These are phyloP conservation scores for Centrapalus pauciflorus DNA, from an alignment of 129 eudicot species.

Conservation along the genomic window DNA sequence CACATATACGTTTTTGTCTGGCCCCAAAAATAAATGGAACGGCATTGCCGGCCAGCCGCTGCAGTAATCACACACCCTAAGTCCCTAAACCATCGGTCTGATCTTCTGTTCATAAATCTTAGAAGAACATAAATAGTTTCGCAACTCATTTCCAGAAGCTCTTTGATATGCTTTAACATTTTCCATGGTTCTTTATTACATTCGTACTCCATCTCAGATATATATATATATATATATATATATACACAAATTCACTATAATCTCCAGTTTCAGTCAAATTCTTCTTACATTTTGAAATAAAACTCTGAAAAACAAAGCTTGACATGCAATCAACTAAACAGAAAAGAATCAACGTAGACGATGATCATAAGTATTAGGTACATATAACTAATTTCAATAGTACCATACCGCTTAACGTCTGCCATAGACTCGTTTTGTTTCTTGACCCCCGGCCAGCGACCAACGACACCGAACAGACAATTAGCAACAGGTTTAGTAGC, in stretches of 20 bases:
- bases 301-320: neutral
- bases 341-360: neutral
- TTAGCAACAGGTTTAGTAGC: slow-evolving; percentile 3
- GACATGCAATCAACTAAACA: slow-evolving; percentile 15
- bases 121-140: neutral
- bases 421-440: slow-evolving; percentile 11
- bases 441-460: slow-evolving; percentile 9
- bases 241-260: neutral
- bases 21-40: too few relatives aligned
- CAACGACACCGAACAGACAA: slow-evolving; percentile 1
- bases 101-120: neutral
- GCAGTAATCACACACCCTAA: neutral
- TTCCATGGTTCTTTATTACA: neutral
- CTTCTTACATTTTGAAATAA: neutral
- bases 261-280: neutral
- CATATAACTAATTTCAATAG: neutral
- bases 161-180: neutral
- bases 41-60: too few relatives aligned
- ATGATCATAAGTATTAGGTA: neutral
- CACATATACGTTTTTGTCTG: too few relatives aligned
- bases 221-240: too few relatives aligned
- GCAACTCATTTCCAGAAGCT: neutral
- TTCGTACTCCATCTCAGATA: neutral
- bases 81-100: neutral
- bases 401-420: slow-evolving; percentile 16